Base-by-base conservation (phyloP, 257 asterid genomes). In the Marsdenia floribunda region DNA sequence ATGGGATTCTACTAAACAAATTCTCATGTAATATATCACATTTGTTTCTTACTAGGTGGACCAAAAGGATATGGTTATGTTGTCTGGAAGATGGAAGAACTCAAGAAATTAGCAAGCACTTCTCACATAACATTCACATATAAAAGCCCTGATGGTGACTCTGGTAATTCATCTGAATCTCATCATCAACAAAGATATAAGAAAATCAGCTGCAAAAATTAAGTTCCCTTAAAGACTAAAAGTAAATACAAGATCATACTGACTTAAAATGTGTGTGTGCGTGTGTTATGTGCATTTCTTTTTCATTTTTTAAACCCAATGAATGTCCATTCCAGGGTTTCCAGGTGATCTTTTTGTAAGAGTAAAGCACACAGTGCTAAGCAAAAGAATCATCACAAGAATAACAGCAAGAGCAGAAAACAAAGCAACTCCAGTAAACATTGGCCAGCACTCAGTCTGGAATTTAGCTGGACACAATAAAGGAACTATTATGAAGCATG, bases 341-440 rank as follows among this genome's bases (percentile, higher is more conserved):
- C 82, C 85, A 1, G 85, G 85, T 16, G 85, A 52, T 29, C 72
- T 81, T 70, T 16, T 14, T 70, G 55, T 75, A 66, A 70, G 33
- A 46, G 82, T 81, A 37, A 81, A 68, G 44, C 78, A 63, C 46
- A 44, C 66, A 50, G 21, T 70, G 7, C 77, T n/a, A 1, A 12
- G 38, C 9, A 58, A 65, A 60, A 69, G 29, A 33, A 70, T 74
- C 33, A 71, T 68, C 16, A 73, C 76, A 63, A 49, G 21, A 46
- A 72, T 80, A 59, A 76, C 70, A 75, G 83, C 80, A 21, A 76
- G 73, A 68, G 71, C 81, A 3, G 29, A 54, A 49, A 76, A 81
- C 77, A 77, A 77, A 79, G 79, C 80, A 29, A 81, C 85, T 21
- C 85, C 82, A 46, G 72, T 81, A 57, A 81, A 69, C 75, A 60